Percentiles rank a stretch among this genome's conserved stretches.
These are phyloP conservation scores for Stagonosporopsis tanaceti DNA, from an alignment of 2,329 filamentous ascomycete genomes.

Conservation along the genomic window DNA sequence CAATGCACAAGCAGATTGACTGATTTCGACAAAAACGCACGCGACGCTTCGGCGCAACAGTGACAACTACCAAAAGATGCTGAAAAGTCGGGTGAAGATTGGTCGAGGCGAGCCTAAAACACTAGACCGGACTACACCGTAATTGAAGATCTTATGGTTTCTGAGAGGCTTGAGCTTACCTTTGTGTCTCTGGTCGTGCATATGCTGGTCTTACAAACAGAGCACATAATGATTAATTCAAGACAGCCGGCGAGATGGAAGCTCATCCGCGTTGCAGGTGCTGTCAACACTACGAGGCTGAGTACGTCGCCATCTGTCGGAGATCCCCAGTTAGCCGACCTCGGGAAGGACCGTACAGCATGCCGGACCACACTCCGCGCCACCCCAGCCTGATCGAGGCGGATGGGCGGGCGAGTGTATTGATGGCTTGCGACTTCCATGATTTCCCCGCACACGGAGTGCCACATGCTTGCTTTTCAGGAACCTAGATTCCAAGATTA, in stretches of 20 bases:
- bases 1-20: background rate
- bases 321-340: background rate
- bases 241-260: slow-evolving; percentile 1
- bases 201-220: no score
- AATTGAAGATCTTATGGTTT: no score
- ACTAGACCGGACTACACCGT: no score
- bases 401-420: slow-evolving; percentile 7
- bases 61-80: background rate
- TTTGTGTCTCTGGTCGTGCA: no score
- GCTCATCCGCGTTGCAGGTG: background rate
- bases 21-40: background rate
- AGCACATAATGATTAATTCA: background rate
- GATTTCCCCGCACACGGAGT: slow-evolving; percentile 11
- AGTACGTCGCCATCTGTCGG: background rate
- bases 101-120: no score
- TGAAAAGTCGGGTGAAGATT: no score
- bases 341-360: slow-evolving; percentile 10
- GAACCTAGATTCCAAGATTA: background rate
- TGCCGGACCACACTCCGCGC: slow-evolving; percentile 15
- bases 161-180: no score
- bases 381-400: slow-evolving; percentile 11
- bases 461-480: background rate
- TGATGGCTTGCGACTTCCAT: slow-evolving; percentile 9
- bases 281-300: background rate
- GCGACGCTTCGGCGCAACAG: background rate